Evolutionary conservation across 2,329 filamentous ascomycete species (phyloP).

Genomic region (Stylonectria norvegica): DNA sequence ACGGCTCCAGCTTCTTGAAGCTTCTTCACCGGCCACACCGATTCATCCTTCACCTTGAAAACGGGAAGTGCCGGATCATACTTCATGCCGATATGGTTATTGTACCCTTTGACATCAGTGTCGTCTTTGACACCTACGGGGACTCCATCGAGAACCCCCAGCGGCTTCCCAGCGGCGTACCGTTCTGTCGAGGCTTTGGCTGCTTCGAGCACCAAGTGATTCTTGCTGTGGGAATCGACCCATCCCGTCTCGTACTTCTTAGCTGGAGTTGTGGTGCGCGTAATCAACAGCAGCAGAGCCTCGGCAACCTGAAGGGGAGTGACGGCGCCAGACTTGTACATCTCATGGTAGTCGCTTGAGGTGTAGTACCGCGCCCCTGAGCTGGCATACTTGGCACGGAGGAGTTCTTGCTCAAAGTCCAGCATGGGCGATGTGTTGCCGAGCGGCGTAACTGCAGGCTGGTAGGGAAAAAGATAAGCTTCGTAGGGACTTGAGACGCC

Average conservation of each 20-base stretch:
- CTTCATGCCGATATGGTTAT: constrained; percentile 61
- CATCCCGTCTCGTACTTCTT: constrained; percentile 70
- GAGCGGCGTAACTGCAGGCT: constrained; percentile 58
- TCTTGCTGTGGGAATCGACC: constrained; percentile 57
- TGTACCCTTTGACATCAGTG: constrained; percentile 66
- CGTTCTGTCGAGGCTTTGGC: constrained; percentile 71
- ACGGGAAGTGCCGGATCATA: constrained; percentile 52
- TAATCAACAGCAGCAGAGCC: constrained; percentile 67
- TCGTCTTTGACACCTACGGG: constrained; percentile 85
- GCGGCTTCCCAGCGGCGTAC: constrained; percentile 62
- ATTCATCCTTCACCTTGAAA: constrained; percentile 51
- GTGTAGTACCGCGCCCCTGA: constrained; percentile 60
- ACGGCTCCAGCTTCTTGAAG: constrained; percentile 73
- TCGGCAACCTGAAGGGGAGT: constrained; percentile 72
- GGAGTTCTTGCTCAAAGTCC: constrained; percentile 41
- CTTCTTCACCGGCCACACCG: constrained; percentile 67
- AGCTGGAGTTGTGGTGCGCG: constrained; percentile 50
- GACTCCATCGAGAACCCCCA: constrained; percentile 74
- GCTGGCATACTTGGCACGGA: constrained; percentile 38
- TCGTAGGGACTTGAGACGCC: background rate
- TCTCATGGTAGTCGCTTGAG: constrained; percentile 70
- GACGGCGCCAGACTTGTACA: constrained; percentile 65
- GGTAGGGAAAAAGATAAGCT: background rate
- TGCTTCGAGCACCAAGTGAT: constrained; percentile 60
- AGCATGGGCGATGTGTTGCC: constrained; percentile 36